Conservation (phyloP, 2,329 filamentous ascomycete genomes). For the Monosporascus sp. region DNA sequence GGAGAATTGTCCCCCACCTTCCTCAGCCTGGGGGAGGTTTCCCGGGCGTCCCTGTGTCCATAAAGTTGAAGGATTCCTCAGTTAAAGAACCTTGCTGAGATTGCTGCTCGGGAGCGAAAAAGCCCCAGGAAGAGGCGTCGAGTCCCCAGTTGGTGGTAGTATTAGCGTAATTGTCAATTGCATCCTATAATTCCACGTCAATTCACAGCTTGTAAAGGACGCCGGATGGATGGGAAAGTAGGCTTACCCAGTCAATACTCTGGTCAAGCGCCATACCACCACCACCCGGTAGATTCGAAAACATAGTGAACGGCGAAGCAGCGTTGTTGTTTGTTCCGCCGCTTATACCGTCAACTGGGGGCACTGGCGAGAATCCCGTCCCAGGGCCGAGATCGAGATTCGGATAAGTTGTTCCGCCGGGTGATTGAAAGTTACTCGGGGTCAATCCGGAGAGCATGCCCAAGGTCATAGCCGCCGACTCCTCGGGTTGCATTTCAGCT, state of each 20-base stretch:
- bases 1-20: constrained; percentile 1
- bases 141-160: constrained; percentile 47
- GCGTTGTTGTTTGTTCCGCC: constrained; percentile 19
- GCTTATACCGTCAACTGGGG: constrained; percentile 28
- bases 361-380: constrained; percentile 32
- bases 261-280: constrained; percentile 40
- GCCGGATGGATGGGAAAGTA: background rate
- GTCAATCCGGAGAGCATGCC: constrained; percentile 37
- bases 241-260: constrained; percentile 56
- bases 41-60: constrained; percentile 20
- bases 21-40: constrained; percentile 6
- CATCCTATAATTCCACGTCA: constrained; percentile 33
- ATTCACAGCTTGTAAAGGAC: too few relatives aligned
- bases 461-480: constrained; percentile 36
- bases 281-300: constrained; percentile 36
- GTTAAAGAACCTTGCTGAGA: constrained; percentile 21
- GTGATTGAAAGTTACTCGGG: constrained; percentile 29
- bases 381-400: constrained; percentile 40
- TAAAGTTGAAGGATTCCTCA: constrained; percentile 25
- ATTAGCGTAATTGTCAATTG: constrained; percentile 54
- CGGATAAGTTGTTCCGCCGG: constrained; percentile 32
- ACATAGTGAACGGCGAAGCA: constrained; percentile 49
- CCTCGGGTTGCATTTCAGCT: constrained; percentile 30
- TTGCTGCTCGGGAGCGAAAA: constrained; percentile 36
- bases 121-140: constrained; percentile 44